phyloP scores from a whole-genome alignment of 106 monocot species.

The Dendrobium huoshanense region DNA sequence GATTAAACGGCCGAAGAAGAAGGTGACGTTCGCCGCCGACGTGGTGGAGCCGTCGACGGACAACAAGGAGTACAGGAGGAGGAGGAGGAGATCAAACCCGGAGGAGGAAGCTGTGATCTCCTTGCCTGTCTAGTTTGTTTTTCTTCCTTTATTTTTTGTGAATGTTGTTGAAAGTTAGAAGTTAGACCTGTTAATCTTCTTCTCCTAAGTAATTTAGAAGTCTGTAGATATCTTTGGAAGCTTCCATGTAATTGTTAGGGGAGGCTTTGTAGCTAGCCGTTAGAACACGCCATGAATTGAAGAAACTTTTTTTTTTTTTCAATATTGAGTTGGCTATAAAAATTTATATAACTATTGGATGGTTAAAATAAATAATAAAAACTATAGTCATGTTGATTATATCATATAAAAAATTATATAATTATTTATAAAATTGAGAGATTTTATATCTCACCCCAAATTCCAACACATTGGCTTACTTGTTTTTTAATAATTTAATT shows the following conservation, averaged over 20 bases:
- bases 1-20: conserved; percentile 13
- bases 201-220: not conserved
- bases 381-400: too few species aligned
- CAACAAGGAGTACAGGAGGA: conserved; percentile 44
- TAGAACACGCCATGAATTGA: not conserved
- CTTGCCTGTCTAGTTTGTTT: not conserved
- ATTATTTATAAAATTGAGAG: too few species aligned
- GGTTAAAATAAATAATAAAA: not conserved
- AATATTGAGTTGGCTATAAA: not conserved
- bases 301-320: not conserved
- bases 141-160: not conserved
- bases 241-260: not conserved
- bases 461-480: too few species aligned
- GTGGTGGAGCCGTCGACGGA: conserved; percentile 55
- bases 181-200: not conserved
- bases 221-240: not conserved
- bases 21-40: conserved; percentile 56
- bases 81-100: not conserved
- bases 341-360: not conserved
- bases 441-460: too few species aligned
- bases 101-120: not conserved
- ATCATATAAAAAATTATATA: too few species aligned
- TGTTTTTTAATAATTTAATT: too few species aligned
- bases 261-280: not conserved
- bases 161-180: not conserved